Percentiles rank a stretch among this genome's conserved stretches.
These are phyloP conservation scores for Pelargonium cotyledonis DNA, from an alignment of 441 rosid genomes.

Conservation along the genomic window DNA sequence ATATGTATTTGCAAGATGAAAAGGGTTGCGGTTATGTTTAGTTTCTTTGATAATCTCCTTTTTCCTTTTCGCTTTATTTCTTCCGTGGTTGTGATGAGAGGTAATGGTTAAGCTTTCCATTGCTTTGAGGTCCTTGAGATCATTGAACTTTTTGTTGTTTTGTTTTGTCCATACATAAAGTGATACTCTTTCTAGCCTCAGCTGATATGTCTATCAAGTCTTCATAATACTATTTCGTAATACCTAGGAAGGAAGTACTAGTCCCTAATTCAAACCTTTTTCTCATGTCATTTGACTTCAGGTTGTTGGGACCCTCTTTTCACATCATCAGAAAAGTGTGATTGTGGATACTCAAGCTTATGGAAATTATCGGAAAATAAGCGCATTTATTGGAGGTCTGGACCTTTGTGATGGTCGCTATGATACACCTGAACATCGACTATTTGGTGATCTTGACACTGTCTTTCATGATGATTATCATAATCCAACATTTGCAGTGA, in stretches of 20 bases:
- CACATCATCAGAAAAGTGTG: slow-evolving; percentile 93
- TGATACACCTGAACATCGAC: slow-evolving; percentile 77
- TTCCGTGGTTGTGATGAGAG: no score
- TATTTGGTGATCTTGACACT: slow-evolving; percentile 65
- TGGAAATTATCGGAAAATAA: slow-evolving; percentile 55
- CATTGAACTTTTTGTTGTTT: no score
- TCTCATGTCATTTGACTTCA: slow-evolving; percentile 19
- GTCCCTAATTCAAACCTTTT: neutral
- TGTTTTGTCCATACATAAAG: no score
- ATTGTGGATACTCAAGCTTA: slow-evolving; percentile 93
- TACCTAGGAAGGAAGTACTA: neutral
- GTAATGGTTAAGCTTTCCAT: no score
- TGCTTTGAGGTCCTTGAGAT: no score
- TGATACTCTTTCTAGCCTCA: no score
- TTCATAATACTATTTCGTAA: no score
- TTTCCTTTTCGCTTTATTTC: no score
- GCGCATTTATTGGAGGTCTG: slow-evolving; percentile 94
- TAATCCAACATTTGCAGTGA: slow-evolving; percentile 83
- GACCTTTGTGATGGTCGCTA: slow-evolving; percentile 98
- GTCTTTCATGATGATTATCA: slow-evolving; percentile 78
- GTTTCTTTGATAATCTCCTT: no score
- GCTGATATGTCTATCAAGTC: no score
- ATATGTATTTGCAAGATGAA: no score
- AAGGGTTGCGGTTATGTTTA: no score
- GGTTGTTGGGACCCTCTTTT: slow-evolving; percentile 91